phyloP scores from a whole-genome alignment of 768 basidiomycete genomes.

The Boletellus ananas region DNA sequence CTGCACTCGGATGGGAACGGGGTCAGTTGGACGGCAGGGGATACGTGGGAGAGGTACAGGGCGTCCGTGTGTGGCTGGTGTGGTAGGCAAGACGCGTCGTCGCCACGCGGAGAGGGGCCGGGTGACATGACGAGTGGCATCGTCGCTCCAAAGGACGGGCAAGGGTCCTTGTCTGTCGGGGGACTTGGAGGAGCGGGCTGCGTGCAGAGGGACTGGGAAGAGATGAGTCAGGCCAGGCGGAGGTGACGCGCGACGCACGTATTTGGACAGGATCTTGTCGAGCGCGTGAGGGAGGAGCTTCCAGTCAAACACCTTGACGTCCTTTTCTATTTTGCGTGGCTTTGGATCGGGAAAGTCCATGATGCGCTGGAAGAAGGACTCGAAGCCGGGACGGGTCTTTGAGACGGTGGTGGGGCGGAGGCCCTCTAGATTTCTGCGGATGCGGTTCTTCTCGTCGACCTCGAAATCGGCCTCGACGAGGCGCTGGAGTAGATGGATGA shows the following conservation, averaged over 20 bases:
- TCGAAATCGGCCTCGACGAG: constrained; percentile 72
- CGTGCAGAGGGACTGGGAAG: constrained; percentile 41
- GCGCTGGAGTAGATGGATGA: constrained; percentile 87
- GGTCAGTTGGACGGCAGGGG: constrained; percentile 16
- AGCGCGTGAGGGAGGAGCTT: constrained; percentile 62
- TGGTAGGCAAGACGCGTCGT: constrained; percentile 5
- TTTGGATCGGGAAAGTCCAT: constrained; percentile 95
- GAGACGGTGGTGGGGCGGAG: constrained; percentile 87
- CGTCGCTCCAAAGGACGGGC: constrained; percentile 31
- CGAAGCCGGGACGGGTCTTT: constrained; percentile 76
- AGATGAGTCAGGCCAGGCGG: neutral
- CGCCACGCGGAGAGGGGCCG: constrained; percentile 19
- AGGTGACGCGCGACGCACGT: constrained; percentile 47
- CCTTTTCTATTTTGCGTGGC: constrained; percentile 96
- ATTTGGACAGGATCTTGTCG: constrained; percentile 81
- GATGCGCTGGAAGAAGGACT: constrained; percentile 90
- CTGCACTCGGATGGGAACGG: constrained; percentile 17
- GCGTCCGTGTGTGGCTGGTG: constrained; percentile 16
- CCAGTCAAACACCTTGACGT: constrained; percentile 87
- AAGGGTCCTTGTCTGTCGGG: constrained; percentile 19
- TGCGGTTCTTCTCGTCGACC: constrained; percentile 96
- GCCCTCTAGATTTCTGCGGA: constrained; percentile 90
- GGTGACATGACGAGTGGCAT: constrained; percentile 9
- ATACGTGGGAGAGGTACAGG: constrained; percentile 17
- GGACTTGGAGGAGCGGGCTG: constrained; percentile 30